These are phyloP conservation scores for Pseudozyma pruni DNA, from an alignment of 1,284 basidiomycete genomes.

Conservation along the genomic window DNA sequence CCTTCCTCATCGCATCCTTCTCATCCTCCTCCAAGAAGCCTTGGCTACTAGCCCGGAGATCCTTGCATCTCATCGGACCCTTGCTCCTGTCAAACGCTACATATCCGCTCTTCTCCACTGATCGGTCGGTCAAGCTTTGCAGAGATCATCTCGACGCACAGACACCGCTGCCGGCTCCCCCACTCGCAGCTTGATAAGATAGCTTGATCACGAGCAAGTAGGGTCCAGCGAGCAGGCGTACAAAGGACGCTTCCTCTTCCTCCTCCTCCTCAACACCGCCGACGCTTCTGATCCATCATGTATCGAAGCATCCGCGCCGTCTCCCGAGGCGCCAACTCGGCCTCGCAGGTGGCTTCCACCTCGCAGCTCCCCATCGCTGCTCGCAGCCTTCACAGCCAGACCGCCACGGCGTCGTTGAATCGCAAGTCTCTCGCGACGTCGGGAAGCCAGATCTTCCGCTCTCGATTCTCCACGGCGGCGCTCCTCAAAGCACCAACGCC, in stretches of 20 bases:
- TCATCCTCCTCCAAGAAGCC: constrained; percentile 12
- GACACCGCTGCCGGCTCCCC: background rate
- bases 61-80: constrained; percentile 14
- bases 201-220: constrained; percentile 7
- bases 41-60: constrained; percentile 47
- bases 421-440: constrained; percentile 28
- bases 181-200: constrained; percentile 20
- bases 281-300: constrained; percentile 32
- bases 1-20: constrained; percentile 7
- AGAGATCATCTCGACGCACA: constrained; percentile 17
- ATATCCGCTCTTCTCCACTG: constrained; percentile 29
- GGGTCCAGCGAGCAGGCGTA: background rate
- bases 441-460: constrained; percentile 37
- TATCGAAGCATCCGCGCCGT: constrained; percentile 44
- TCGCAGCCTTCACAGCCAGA: constrained; percentile 37
- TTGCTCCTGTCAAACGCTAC: constrained; percentile 21
- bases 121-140: constrained; percentile 6
- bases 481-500: constrained; percentile 41
- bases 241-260: background rate
- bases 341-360: constrained; percentile 41
- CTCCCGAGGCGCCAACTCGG: constrained; percentile 41
- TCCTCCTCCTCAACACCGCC: constrained; percentile 3
- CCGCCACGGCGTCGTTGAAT: constrained; percentile 24
- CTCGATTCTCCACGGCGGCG: constrained; percentile 45
- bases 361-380: constrained; percentile 22